Conservation (phyloP, 257 asterid species). For the Fraxinus quadrangulata region DNA sequence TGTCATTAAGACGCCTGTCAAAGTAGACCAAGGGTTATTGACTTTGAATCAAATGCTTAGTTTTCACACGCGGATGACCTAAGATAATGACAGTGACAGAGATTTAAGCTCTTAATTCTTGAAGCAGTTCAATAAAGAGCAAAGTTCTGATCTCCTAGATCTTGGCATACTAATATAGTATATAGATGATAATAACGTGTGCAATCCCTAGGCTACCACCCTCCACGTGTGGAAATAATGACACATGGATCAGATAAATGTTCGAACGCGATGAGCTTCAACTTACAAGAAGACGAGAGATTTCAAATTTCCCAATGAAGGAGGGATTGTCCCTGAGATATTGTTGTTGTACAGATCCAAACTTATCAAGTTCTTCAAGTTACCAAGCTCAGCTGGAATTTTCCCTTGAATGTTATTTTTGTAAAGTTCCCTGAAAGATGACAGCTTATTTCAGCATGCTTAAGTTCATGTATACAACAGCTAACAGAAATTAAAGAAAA, state of each 20-base stretch:
- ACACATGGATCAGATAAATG: neutral
- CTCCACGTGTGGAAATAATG: neutral
- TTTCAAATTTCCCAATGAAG: constrained; percentile 65
- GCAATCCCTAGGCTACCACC: neutral
- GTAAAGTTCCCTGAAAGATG: constrained; percentile 72
- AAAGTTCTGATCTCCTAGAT: neutral
- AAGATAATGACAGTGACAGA: neutral
- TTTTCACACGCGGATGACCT: neutral
- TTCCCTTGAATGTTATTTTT: constrained; percentile 69
- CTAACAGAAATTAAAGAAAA: neutral
- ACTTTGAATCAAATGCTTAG: constrained; percentile 14
- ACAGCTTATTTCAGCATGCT: constrained; percentile 11
- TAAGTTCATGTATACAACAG: neutral
- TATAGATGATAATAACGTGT: neutral
- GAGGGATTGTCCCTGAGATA: constrained; percentile 64
- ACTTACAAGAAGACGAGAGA: constrained; percentile 79
- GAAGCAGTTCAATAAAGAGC: neutral
- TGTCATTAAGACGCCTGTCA: constrained; percentile 76
- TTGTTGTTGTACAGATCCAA: constrained; percentile 85
- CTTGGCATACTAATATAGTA: neutral
- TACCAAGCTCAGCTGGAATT: constrained; percentile 72
- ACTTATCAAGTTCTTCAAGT: constrained; percentile 74
- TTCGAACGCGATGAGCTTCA: neutral
- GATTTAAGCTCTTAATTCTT: neutral
- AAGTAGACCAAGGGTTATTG: constrained; percentile 23